Evolutionary conservation across 2,329 filamentous ascomycete species (phyloP).

Genomic region (Apiospora phragmitis): DNA sequence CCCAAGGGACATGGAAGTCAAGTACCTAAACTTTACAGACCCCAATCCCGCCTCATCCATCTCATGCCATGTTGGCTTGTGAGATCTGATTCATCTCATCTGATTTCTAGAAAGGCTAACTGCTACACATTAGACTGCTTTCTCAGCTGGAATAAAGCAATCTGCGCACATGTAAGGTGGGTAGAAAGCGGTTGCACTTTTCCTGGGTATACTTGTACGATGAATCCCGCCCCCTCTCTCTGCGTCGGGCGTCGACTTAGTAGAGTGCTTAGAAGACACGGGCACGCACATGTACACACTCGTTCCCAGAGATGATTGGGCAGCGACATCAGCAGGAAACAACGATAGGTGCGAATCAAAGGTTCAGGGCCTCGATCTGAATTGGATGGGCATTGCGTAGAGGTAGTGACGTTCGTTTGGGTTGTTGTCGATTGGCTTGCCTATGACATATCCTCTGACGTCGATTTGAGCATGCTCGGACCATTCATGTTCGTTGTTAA

Average conservation of each 20-base stretch:
- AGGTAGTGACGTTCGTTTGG: not conserved
- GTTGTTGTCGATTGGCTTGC: not conserved
- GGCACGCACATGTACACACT: too few relatives aligned
- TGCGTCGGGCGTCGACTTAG: not conserved
- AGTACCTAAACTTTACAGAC: not conserved
- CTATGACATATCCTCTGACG: not conserved
- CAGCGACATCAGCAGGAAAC: not conserved
- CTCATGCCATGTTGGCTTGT: not conserved
- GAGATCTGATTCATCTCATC: constrained; percentile 6
- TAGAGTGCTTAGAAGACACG: not conserved
- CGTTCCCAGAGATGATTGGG: too few relatives aligned
- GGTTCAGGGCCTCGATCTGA: not conserved
- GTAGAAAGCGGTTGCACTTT: too few relatives aligned
- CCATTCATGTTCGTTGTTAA: not conserved
- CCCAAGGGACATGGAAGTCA: not conserved
- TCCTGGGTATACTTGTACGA: not conserved
- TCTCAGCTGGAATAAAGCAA: not conserved
- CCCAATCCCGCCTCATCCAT: not conserved
- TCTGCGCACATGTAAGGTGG: not conserved
- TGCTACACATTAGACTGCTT: not conserved
- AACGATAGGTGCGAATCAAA: not conserved
- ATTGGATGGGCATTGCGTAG: not conserved
- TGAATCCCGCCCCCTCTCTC: not conserved
- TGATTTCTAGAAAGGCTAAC: not conserved
- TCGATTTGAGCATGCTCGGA: not conserved